Evolutionary conservation across 2,329 filamentous ascomycete genomes (phyloP).

Genomic region (Colletotrichum falcatum): DNA sequence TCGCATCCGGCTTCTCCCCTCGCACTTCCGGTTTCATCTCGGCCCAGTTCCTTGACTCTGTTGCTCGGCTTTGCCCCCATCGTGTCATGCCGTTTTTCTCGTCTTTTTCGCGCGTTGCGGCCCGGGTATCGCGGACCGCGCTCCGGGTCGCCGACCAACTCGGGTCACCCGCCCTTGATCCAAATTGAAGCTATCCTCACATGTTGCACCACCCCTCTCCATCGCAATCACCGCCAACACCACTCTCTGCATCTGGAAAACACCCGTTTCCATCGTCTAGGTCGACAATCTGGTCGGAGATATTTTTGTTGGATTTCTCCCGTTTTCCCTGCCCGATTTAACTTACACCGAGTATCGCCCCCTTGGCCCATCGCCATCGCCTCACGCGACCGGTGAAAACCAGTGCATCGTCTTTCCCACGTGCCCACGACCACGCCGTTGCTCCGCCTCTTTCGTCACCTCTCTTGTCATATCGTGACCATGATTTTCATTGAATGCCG

Average conservation of each 20-base stretch:
- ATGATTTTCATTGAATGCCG: too few species aligned
- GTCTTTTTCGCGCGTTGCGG: not conserved
- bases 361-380: constrained; percentile 5
- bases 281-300: constrained; percentile 20
- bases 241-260: constrained; percentile 15
- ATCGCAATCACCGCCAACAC: constrained; percentile 19
- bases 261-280: constrained; percentile 19
- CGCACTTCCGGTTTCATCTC: constrained; percentile 21
- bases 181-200: constrained; percentile 42
- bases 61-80: constrained; percentile 31
- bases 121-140: constrained; percentile 19
- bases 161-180: constrained; percentile 2
- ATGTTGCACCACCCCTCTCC: constrained; percentile 39
- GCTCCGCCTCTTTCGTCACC: not conserved
- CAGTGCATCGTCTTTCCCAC: not conserved
- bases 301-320: constrained; percentile 36
- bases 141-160: not conserved
- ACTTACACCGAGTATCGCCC: constrained; percentile 40
- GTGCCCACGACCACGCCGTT: constrained; percentile 1
- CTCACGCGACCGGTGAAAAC: constrained; percentile 30
- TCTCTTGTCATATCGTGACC: too few species aligned
- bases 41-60: not conserved
- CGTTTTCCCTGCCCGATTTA: constrained; percentile 35
- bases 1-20: constrained; percentile 31
- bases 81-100: not conserved